A percentile compares a stretch with the other conserved stretches of the same genome.
phyloP scores from a whole-genome alignment of 2,329 filamentous ascomycete species.

The Fusarium cyanostomum region DNA sequence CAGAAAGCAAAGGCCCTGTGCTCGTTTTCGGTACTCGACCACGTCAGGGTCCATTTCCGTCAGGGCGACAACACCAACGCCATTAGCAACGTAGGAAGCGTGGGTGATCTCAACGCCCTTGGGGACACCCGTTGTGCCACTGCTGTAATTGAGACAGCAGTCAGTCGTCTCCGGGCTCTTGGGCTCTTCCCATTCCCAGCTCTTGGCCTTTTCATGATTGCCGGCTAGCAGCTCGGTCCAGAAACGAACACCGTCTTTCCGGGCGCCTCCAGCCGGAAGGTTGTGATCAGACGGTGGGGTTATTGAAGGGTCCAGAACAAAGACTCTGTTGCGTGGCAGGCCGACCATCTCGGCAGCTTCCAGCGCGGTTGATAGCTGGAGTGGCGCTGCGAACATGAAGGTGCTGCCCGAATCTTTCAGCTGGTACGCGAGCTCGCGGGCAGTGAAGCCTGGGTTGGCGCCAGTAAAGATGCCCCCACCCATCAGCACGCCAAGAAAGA shows the following conservation, averaged over 20 bases:
- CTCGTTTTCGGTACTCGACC: conserved; percentile 49
- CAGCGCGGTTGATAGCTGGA: conserved; percentile 69
- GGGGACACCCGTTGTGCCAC: conserved; percentile 79
- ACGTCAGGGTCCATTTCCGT: conserved; percentile 58
- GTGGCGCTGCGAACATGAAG: conserved; percentile 70
- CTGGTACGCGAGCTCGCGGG: conserved; percentile 79
- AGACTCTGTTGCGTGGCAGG: conserved; percentile 65
- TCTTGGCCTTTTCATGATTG: conserved; percentile 48
- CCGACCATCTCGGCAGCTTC: conserved; percentile 70
- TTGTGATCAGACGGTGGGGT: background rate
- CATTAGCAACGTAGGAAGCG: conserved; percentile 77
- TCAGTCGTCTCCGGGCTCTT: conserved; percentile 60
- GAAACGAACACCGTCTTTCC: conserved; percentile 48
- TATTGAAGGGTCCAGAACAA: conserved; percentile 69
- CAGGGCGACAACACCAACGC: conserved; percentile 60
- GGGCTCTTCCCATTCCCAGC: conserved; percentile 70
- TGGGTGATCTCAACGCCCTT: conserved; percentile 87
- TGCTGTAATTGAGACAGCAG: conserved; percentile 80
- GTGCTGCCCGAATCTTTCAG: conserved; percentile 74
- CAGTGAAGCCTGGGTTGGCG: conserved; percentile 73
- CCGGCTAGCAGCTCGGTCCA: conserved; percentile 71
- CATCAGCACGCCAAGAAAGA: conserved; percentile 78
- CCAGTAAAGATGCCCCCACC: conserved; percentile 81
- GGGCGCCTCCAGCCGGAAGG: conserved; percentile 42
- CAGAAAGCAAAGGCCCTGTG: conserved; percentile 69